These are phyloP conservation scores for Leccinum solheimii DNA, from an alignment of 1,284 basidiomycete genomes.

Conservation along the genomic window DNA sequence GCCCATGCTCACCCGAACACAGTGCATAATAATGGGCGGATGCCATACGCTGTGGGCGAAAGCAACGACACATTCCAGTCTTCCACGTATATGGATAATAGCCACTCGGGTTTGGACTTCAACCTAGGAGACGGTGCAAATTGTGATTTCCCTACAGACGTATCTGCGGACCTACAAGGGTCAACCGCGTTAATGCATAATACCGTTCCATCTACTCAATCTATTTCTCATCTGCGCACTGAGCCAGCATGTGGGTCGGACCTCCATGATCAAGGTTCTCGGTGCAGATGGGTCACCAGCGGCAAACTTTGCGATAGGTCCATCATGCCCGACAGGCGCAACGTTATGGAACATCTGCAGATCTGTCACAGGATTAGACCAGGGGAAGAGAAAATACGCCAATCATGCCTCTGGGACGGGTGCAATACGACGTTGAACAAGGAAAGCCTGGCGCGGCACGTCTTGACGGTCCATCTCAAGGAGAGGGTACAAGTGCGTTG, in stretches of 20 bases:
- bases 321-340: constrained; percentile 18
- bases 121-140: not conserved
- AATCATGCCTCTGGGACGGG: constrained; percentile 17
- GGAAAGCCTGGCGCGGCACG: constrained; percentile 28
- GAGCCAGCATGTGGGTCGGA: not conserved
- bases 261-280: not conserved
- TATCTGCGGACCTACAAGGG: not conserved
- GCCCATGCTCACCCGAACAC: not conserved
- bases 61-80: not conserved
- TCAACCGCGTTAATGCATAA: not conserved
- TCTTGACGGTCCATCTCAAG: constrained; percentile 24
- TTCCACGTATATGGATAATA: not conserved
- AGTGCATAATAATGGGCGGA: not conserved
- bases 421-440: constrained; percentile 22
- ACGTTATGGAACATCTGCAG: constrained; percentile 21
- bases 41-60: not conserved
- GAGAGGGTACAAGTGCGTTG: constrained; percentile 11
- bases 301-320: not conserved
- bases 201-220: not conserved
- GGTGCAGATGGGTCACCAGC: constrained; percentile 17
- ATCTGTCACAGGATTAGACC: constrained; percentile 10
- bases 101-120: not conserved
- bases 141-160: not conserved
- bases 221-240: not conserved
- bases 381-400: constrained; percentile 23